phyloP scores from a whole-genome alignment of 2,329 filamentous ascomycete species.

The Aspergillus floridensis region DNA sequence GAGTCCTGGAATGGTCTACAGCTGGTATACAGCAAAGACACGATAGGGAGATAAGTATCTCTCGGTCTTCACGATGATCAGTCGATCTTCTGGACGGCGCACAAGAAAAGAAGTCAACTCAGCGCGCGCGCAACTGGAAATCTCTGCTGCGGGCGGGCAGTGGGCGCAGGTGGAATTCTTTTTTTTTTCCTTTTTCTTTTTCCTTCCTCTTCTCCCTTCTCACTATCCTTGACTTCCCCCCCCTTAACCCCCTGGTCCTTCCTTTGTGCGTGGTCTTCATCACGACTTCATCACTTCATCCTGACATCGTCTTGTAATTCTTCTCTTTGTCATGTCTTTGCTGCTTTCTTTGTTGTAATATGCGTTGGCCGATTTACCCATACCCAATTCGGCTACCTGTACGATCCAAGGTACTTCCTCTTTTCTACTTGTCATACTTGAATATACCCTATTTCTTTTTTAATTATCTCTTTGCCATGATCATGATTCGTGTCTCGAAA shows the following conservation, averaged over 20 bases:
- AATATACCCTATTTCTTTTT: neutral
- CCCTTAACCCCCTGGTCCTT: neutral
- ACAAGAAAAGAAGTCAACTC: neutral
- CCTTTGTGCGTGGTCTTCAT: neutral
- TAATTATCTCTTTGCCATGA: neutral
- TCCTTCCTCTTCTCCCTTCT: slow-evolving; percentile 1
- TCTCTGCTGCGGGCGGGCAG: slow-evolving; percentile 7
- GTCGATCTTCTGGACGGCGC: neutral
- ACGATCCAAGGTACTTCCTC: neutral
- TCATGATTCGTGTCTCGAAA: neutral
- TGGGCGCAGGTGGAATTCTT: slow-evolving; percentile 5
- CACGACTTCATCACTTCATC: neutral
- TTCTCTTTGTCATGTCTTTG: neutral
- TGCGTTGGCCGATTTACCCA: slow-evolving; percentile 9
- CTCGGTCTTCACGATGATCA: neutral
- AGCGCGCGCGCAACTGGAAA: neutral
- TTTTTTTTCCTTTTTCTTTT: neutral
- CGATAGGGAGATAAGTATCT: too few species aligned
- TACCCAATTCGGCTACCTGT: slow-evolving; percentile 2
- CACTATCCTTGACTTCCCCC: slow-evolving; percentile 1
- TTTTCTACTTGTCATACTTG: neutral
- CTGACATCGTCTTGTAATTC: neutral
- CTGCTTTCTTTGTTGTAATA: slow-evolving; percentile 6
- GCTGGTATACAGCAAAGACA: too few species aligned
- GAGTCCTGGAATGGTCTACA: too few species aligned